Evolutionary conservation across 257 asterid species (phyloP), one percentile per base, ranked within the genome.

Genomic region (Pogostemon cablin): DNA sequence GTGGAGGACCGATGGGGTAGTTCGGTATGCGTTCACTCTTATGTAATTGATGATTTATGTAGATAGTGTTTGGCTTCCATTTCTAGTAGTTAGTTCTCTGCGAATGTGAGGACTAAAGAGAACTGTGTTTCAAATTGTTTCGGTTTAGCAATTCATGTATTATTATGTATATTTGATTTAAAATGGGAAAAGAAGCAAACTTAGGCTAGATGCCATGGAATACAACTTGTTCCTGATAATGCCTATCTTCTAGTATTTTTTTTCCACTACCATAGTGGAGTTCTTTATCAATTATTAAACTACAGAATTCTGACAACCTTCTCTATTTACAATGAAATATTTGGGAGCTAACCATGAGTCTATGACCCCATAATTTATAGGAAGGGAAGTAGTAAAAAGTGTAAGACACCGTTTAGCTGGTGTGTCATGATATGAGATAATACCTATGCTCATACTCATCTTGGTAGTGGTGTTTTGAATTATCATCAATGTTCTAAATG

Each of bases 1-100:
- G 82, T 74, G 34, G 68, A 75, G 78, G 97, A 91, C 77, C 86
- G 90, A 4, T 91, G 96, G 96, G 97, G 96, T n/a, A 91, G 97
- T 74, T 85, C 97, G 96, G 97, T 91, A 84, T 73, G 81, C 5
- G 7, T 34, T 11, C 54, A 4, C 49, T 43, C 7, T 0, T 3
- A 2, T 43, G 71, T 38, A 44, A 3, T 69, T 55, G 68, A 7
- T 46, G 62, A 66, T 34, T 41, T 42, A 59, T 60, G 42, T 48
- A 41, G 20, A 65, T 49, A 25, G 58, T 38, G 60, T 69, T 70
- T 38, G 42, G 47, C 75, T 69, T 37, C 43, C 57, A 5, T 56
- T 61, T 15, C 37, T 62, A 38, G 10, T 59, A 4, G 17, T 40
- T 60, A 35, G 38, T 9, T 68, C 47, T 50, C 34, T 37, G 20